Conservation (phyloP, 1,284 basidiomycete species). For the Sporisorium scitamineum region DNA sequence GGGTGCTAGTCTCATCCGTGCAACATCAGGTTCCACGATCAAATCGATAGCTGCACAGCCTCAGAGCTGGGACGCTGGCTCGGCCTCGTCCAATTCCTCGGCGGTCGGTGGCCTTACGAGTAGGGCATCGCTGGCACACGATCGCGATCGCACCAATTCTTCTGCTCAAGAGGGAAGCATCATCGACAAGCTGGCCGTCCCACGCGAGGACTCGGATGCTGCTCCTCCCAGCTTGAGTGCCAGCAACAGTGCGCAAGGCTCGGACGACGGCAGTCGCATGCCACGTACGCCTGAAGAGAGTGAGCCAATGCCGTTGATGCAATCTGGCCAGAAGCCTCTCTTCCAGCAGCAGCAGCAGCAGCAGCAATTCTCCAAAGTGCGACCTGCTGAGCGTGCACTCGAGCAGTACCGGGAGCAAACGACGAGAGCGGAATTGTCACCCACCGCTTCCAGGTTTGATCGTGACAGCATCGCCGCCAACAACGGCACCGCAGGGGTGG, state of each 20-base stretch:
- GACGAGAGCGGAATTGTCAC: constrained; percentile 11
- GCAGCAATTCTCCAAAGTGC: constrained; percentile 5
- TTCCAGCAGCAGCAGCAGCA: constrained; percentile 13
- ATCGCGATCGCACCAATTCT: constrained; percentile 25
- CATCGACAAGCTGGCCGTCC: constrained; percentile 40
- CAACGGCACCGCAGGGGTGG: background rate
- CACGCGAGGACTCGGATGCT: constrained; percentile 45
- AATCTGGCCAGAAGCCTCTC: constrained; percentile 3
- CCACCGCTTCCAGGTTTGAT: constrained; percentile 10
- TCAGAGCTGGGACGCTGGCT: constrained; percentile 33
- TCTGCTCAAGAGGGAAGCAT: constrained; percentile 42
- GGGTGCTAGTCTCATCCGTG: constrained; percentile 31
- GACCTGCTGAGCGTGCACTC: constrained; percentile 49
- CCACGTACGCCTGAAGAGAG: constrained; percentile 48
- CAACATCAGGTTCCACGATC: constrained; percentile 36
- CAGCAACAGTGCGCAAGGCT: constrained; percentile 42
- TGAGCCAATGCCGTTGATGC: constrained; percentile 14
- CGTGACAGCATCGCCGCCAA: background rate
- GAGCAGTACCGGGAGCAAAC: constrained; percentile 38
- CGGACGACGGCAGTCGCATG: constrained; percentile 43
- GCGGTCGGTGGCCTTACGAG: background rate
- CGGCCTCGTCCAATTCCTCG: constrained; percentile 12
- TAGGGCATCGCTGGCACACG: constrained; percentile 12
- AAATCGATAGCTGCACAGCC: constrained; percentile 46
- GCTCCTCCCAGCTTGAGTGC: constrained; percentile 39